Base-by-base conservation (phyloP, 2,329 filamentous ascomycete species). In the Diaporthe australafricana region DNA sequence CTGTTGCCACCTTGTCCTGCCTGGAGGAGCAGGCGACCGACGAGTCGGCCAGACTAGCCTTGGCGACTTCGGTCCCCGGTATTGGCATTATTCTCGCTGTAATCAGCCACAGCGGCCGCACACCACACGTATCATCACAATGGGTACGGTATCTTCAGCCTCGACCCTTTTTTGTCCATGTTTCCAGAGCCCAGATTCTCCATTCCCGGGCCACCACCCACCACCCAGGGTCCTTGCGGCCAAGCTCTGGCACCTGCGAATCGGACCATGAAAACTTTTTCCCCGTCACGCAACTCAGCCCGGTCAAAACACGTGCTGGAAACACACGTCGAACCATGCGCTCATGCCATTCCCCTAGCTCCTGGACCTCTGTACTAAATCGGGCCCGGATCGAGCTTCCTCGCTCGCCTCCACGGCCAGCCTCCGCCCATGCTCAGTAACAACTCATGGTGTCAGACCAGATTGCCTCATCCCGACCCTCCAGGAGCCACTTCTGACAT, bases 1-100 rank as follows among this genome's bases (percentile, higher is more conserved):
- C 47, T n/a, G 40, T 62, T 52, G 67, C 42, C 30, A 40, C 53
- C 32, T 32, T 45, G 50, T 68, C 27, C 20, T 47, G 57, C 11
- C 57, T 7, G 25, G 40, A 40, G 17, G 30, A 22, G 25, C 17
- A 63, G 40, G 30, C 22, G 35, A 16, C 38, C 45, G 60, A 63
- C 42, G 27, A 63, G 60, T 50, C 42, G 60, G 60, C 60, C 42
- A 68, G 50, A 68, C 48, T 45, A 68, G 38, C 48, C 48, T 55
- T 68, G 38, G 65, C 65, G 65, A 40, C 25, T 72, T 70, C 65
- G 70, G 70, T 48, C 70, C 65, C 55, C 60, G 42, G 50, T 30
- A 50, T 42, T 65, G 62, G 62, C 60, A 70, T 70, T 68, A 73
- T 71, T 73, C 62, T 73, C 71, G 71, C 71, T 73, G 38, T 70